Base-by-base conservation (phyloP, 106 monocot genomes). In the Hemerocallis citrina region DNA sequence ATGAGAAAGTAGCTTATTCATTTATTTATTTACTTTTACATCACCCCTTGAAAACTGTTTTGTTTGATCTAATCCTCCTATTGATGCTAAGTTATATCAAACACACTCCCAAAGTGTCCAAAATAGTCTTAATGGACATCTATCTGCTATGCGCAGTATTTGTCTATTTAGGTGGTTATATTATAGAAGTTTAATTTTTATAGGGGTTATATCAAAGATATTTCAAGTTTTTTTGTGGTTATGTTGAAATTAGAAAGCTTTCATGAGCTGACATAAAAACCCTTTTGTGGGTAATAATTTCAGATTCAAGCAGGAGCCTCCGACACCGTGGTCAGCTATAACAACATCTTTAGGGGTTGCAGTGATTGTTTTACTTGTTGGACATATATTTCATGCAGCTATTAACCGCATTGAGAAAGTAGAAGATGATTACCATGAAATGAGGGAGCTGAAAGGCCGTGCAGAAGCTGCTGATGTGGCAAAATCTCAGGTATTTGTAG, bases 391-490 rank as follows among this genome's bases (percentile, higher is more conserved):
- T 69, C 52, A 88, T 72, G 84, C 78, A 8, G 84, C 88, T 40
- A 36, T 81, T 52, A 81, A 81, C 64, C 79, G 81, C 17, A 81
- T 88, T 63, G 92, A 81, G 46, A 78, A 85, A 65, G 88, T 81
- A 0, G 88, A 88, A 67, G 84, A 92, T 74, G 88, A 88, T 68
- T 92, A 81, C 40, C 66, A 32, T 41, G 65, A 84, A 66, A 93
- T 93, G 92, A 74, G 68, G 59, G 92, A 85, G 14, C 58, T 93
- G 22, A 93, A 93, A 74, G 79, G 50, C 14, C 75, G 85, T 71
- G 92, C 88, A 34, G 92, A 92, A 73, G 88, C 81, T 57, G 92
- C 92, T 51, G 88, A 92, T 69, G 71, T 92, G 57, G 92, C 92
- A 47, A 93, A 93, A 62, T 93, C 92, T 25, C 88, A 85, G 85